Base-by-base conservation (phyloP, 2,329 filamentous ascomycete species). In the Venturia pyrina region DNA sequence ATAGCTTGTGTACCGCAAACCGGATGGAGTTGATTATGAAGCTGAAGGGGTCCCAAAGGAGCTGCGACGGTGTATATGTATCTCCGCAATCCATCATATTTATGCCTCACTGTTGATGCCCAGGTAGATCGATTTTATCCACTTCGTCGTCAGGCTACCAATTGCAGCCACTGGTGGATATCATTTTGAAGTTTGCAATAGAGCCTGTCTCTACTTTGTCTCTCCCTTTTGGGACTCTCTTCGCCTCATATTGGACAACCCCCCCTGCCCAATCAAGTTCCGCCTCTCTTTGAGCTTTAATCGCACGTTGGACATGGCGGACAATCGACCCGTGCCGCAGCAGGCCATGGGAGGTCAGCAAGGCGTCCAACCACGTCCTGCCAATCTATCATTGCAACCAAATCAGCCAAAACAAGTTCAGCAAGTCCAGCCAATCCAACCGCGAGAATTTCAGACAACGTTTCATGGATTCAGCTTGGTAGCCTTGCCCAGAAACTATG, bases 381-480 rank as follows among this genome's bases (percentile, higher is more conserved):
- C 50, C 28, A 56, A 56, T 17, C 11, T 10, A 13, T 24, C 24
- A 34, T 17, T 32, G 50, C 50, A 32, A 8, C 19, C 24, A 32
- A 34, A 56, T 56, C 50, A 56, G 34, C 24, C 15, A 17, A 56
- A 17, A 19, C 13, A 21, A 32, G 11, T 5, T 11, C 24, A 56
- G 34, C 59, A 61, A n/a, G n/a, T n/a, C n/a, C n/a, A n/a, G n/a
- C n/a, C n/a, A 19, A 43, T 41, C 59, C 41, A 41, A 19, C 59
- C 59, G 37, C 34, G 59, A 7, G 59, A 41, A 21, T 61, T 43
- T n/a, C 59, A 43, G 34, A 21, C 59, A 41, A 43, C 34, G n/a
- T 43, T 41, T 44, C 37, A 61, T 7, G 59, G 59, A 41, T 61
- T 61, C 21, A 61, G 19, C n/a, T 43, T 61, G 34, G 59, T 61